Evolutionary conservation across 2,329 filamentous ascomycete species (phyloP).

Genomic region (Didymella pomorum): DNA sequence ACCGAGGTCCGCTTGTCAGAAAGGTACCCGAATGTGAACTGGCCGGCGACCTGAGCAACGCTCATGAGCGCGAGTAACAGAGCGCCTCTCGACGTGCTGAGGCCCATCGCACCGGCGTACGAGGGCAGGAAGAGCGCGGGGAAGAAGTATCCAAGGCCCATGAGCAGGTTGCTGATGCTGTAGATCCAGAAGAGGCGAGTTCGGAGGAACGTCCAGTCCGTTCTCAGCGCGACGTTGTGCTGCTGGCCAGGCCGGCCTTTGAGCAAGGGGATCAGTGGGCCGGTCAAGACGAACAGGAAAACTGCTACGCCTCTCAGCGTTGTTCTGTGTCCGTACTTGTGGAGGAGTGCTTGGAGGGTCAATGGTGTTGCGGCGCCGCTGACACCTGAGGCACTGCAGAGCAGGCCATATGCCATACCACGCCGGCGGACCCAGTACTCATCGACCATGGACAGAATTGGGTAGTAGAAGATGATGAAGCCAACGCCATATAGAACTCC

Average conservation of each 20-base stretch:
- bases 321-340: constrained; percentile 49
- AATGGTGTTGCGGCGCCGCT: constrained; percentile 55
- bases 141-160: constrained; percentile 52
- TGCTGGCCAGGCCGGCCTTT: constrained; percentile 49
- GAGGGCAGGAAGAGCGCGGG: constrained; percentile 50
- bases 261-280: constrained; percentile 47
- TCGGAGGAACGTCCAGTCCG: constrained; percentile 46
- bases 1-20: constrained; percentile 47
- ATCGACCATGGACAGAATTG: constrained; percentile 56
- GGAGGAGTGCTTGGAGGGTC: constrained; percentile 49
- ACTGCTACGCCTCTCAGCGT: constrained; percentile 53
- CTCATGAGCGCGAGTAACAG: constrained; percentile 49
- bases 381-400: constrained; percentile 53
- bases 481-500: constrained; percentile 52
- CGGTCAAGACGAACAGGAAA: constrained; percentile 38
- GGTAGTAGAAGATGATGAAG: constrained; percentile 59
- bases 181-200: constrained; percentile 36
- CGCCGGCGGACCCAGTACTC: constrained; percentile 62
- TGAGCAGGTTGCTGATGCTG: constrained; percentile 48
- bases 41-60: constrained; percentile 42
- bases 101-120: constrained; percentile 35
- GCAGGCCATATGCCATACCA: constrained; percentile 59
- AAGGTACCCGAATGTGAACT: constrained; percentile 46
- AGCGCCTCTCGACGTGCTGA: constrained; percentile 35
- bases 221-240: constrained; percentile 30